Base-by-base conservation (phyloP, 257 asterid species). In the Primulina huaijiensis region DNA sequence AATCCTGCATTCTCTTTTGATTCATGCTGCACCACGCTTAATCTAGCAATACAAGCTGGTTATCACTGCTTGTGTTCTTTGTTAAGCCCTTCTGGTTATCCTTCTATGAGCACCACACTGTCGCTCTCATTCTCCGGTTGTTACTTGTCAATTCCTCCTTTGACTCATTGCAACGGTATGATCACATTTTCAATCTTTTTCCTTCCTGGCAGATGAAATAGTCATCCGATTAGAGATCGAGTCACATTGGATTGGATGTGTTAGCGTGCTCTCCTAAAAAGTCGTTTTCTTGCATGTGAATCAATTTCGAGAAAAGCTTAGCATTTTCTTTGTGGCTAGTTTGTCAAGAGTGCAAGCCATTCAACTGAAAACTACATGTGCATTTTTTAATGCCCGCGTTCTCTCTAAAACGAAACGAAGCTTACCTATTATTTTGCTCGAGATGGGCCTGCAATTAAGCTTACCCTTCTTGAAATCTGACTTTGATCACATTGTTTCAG, bases 21-120 rank as follows among this genome's bases (percentile, higher is more conserved):
- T 6, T 64, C 83, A 23, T 81, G 91, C 70, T 86, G 91, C 64
- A 21, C 35, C 34, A 34, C 76, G 43, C 78, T 86, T 23, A 78
- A 74, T 59, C 80, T 23, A 40, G 87, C 75, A n/a, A 70, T 83
- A 20, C 73, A 79, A 65, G 85, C 80, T n/a, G 85, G 91, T 21
- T 79, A 67, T 56, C 61, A 67, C 43, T 83, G 88, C 76, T 53
- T 86, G 43, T 83, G 87, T 55, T 71, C 84, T 0, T 25, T 81
- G 3, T 37, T 83, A 14, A 72, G 70, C 65, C 60, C 81, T 33
- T 74, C 80, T 3, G 31, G 59, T 27, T 64, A 64, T 60, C 77
- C 91, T 27, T 20, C 72, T 8, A 38, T 79, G 53, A 68, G 73
- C 62, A 30, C 64, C 21, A 50, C 65, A 8, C 14, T 86, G 7